Percentiles rank a stretch among this genome's conserved stretches.
These are phyloP conservation scores for Kluyveromyces sp. DNA, from an alignment of 1,139 yeast species.

Conservation along the genomic window DNA sequence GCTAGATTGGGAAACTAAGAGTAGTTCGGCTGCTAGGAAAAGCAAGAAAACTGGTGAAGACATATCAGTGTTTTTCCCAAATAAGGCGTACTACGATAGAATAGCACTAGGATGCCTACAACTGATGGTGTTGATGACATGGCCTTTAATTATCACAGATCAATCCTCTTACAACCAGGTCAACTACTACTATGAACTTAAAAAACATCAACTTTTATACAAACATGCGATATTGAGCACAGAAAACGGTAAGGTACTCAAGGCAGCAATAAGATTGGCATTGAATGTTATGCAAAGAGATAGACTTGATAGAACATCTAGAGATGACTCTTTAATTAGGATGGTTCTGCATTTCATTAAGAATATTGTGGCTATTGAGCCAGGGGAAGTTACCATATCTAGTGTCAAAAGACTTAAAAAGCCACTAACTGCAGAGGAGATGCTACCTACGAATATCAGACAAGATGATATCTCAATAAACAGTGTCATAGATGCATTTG, in stretches of 20 bases:
- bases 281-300: conserved; percentile 50
- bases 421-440: conserved; percentile 29
- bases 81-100: conserved; percentile 41
- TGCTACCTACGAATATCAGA: conserved; percentile 49
- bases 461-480: conserved; percentile 63
- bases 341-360: conserved; percentile 68
- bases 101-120: conserved; percentile 69
- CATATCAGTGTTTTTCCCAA: conserved; percentile 9
- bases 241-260: conserved; percentile 54
- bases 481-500: conserved; percentile 49
- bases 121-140: conserved; percentile 72
- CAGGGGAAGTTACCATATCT: conserved; percentile 47
- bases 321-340: conserved; percentile 68
- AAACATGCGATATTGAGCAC: conserved; percentile 59
- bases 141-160: conserved; percentile 66
- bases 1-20: conserved; percentile 59
- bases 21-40: conserved; percentile 24
- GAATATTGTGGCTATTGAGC: conserved; percentile 69
- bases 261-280: conserved; percentile 64
- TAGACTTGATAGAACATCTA: conserved; percentile 50
- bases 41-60: conserved; percentile 29
- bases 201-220: conserved; percentile 60
- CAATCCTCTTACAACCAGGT: conserved; percentile 46
- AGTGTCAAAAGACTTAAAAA: conserved; percentile 32
- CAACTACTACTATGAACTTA: conserved; percentile 49